phyloP scores from a whole-genome alignment of 805 yeast genomes.

The Kodamaea sagamina region DNA sequence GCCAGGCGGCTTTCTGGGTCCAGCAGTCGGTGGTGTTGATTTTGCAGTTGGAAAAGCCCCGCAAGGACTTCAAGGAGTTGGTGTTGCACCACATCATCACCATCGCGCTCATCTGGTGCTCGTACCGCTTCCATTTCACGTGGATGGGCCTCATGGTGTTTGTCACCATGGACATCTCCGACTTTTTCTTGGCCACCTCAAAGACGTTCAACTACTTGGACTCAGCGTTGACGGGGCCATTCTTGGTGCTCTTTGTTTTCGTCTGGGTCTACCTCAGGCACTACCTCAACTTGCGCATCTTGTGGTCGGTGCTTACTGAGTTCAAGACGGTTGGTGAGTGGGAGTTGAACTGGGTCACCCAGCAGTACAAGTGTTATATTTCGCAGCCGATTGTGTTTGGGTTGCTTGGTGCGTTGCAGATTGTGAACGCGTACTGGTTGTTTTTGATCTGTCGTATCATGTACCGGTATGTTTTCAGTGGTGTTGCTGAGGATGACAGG shows the following conservation, averaged over 20 bases:
- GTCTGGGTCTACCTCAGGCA: slow-evolving; percentile 92
- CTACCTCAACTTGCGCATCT: slow-evolving; percentile 72
- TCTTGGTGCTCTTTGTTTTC: slow-evolving; percentile 65
- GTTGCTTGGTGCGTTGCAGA: slow-evolving; percentile 76
- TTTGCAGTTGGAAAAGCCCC: slow-evolving; percentile 88
- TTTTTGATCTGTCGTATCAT: slow-evolving; percentile 76
- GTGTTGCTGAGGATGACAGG: slow-evolving; percentile 75
- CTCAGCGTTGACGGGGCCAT: slow-evolving; percentile 59
- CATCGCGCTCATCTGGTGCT: slow-evolving; percentile 77
- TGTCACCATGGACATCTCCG: slow-evolving; percentile 95
- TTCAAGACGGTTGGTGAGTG: slow-evolving; percentile 83
- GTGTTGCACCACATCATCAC: slow-evolving; percentile 94
- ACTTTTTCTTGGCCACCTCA: slow-evolving; percentile 79
- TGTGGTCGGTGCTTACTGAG: slow-evolving; percentile 85
- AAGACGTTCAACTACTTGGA: slow-evolving; percentile 87
- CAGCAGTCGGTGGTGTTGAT: slow-evolving; percentile 87
- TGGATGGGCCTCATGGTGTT: slow-evolving; percentile 92
- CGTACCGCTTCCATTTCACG: slow-evolving; percentile 93
- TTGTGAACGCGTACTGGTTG: slow-evolving; percentile 88
- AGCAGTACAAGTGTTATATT: slow-evolving; percentile 95
- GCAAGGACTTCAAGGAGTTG: slow-evolving; percentile 90
- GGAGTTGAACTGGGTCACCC: slow-evolving; percentile 78
- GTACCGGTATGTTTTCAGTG: slow-evolving; percentile 61
- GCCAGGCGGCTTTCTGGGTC: slow-evolving; percentile 97
- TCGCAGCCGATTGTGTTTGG: slow-evolving; percentile 87